Conservation (phyloP, 2,329 filamentous ascomycete species). For the Arthroderma sp. region DNA sequence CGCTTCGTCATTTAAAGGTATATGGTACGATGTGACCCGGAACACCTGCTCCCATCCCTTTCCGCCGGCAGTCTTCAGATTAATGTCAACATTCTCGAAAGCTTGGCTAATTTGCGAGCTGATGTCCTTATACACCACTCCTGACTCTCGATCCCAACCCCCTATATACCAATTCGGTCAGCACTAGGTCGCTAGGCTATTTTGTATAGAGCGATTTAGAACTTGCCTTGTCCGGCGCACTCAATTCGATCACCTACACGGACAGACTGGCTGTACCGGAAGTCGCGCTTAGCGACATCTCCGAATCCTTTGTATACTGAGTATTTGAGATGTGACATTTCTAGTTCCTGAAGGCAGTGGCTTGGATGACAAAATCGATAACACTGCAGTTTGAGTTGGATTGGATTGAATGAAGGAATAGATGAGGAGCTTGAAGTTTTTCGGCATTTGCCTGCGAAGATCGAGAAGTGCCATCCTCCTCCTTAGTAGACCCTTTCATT, state of each 20-base stretch:
- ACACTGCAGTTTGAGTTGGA: too few relatives aligned
- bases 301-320: background rate
- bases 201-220: too few relatives aligned
- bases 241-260: background rate
- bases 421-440: too few relatives aligned
- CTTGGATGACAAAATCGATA: too few relatives aligned
- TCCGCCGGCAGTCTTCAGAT: slow-evolving; percentile 40
- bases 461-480: too few relatives aligned
- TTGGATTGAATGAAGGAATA: too few relatives aligned
- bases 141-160: too few relatives aligned
- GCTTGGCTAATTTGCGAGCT: slow-evolving; percentile 37
- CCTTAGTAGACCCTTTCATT: too few relatives aligned
- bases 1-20: background rate
- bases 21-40: slow-evolving; percentile 35
- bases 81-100: slow-evolving; percentile 44
- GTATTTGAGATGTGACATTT: background rate
- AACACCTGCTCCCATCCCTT: slow-evolving; percentile 45
- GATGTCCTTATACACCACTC: background rate
- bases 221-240: background rate
- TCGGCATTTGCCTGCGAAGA: too few relatives aligned
- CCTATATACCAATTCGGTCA: too few relatives aligned
- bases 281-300: background rate
- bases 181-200: too few relatives aligned
- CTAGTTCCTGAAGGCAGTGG: too few relatives aligned
- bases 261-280: background rate